Evolutionary conservation across 2,329 filamentous ascomycete species (phyloP), one percentile per base, ranked within the genome.

Genomic region (Microcyclosporella mali): DNA sequence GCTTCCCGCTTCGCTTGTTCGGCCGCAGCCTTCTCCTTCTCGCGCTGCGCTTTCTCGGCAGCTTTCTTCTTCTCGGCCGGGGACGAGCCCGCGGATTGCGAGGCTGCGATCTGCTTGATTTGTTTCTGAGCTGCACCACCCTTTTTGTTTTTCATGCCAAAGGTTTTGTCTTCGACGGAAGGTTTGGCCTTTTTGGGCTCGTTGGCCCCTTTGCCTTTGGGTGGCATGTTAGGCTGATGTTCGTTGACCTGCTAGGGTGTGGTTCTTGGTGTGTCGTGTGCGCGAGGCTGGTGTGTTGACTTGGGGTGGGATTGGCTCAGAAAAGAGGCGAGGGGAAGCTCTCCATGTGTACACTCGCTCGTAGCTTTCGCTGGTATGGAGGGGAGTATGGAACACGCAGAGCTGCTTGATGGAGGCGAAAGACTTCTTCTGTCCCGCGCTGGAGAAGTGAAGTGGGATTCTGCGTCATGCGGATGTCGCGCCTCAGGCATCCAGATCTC

Each of bases 91-190:
- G 78, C 75, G 55, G 84, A 81, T 40, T 82, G 77, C 58, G 88
- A 84, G 35, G 82, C 77, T 55, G 82, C 72, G 65, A 98, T 79
- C 59, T 88, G 85, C 46, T 85, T 83, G 63, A 98, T 97, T 56
- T 89, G 81, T 69, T 82, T 94, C 70, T 97, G 87, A 42, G 88
- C 90, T 40, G 80, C 82, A 44, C 81, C 84, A 56, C 92, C 92
- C 76, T 95, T 98, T 75, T 98, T 98, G 65, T 98, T 98, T 73
- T 98, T 98, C 92, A 98, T 97, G 59, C 92, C 92, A 75, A 98
- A 98, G 37, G 92, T 95, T 72, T 90, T 92, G 74, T 98, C 92
- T 8, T 56, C 58, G 51, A 92, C 88, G 51, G 88, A 85, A 33
- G 74, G 60, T 70, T 88, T 88, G 56, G 65, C 64, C 55, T 67